Conservation (phyloP, 495 filamentous ascomycete species). For the Umbilicaria muhlenbergii region DNA sequence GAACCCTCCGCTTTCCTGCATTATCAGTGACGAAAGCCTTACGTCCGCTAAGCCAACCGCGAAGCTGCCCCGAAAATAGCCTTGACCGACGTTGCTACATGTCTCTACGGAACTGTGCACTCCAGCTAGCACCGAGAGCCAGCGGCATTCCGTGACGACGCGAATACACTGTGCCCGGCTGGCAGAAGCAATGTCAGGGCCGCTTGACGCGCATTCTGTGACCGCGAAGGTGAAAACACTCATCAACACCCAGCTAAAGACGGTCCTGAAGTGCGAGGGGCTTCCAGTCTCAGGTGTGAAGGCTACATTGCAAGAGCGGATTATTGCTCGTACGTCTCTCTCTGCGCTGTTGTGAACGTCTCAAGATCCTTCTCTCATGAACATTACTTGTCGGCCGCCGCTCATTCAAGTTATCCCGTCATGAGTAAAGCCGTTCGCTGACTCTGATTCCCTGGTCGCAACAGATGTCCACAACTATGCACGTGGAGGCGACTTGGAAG, state of each 20-base stretch:
- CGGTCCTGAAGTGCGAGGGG: constrained; percentile 52
- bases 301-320: constrained; percentile 55
- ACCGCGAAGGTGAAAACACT: constrained; percentile 37
- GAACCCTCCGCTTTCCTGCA: no score
- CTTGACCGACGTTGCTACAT: no score
- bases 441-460: constrained; percentile 11
- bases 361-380: constrained; percentile 5
- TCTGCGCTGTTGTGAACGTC: constrained; percentile 6
- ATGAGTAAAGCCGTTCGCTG: constrained; percentile 18
- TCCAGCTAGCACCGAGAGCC: no score
- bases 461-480: constrained; percentile 13
- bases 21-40: no score
- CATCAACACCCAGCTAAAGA: constrained; percentile 57
- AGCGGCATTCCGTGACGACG: no score
- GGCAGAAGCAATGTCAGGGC: neutral
- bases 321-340: constrained; percentile 52
- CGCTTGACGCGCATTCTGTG: constrained; percentile 15
- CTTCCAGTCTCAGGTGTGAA: constrained; percentile 69
- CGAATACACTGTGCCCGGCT: no score
- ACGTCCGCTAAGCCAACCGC: no score
- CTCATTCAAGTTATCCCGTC: constrained; percentile 10
- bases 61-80: no score
- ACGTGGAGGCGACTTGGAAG: constrained; percentile 16
- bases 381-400: no score
- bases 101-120: no score